Conservation (phyloP, 2,329 filamentous ascomycete genomes). For the Phaeosphaeria sp. region DNA sequence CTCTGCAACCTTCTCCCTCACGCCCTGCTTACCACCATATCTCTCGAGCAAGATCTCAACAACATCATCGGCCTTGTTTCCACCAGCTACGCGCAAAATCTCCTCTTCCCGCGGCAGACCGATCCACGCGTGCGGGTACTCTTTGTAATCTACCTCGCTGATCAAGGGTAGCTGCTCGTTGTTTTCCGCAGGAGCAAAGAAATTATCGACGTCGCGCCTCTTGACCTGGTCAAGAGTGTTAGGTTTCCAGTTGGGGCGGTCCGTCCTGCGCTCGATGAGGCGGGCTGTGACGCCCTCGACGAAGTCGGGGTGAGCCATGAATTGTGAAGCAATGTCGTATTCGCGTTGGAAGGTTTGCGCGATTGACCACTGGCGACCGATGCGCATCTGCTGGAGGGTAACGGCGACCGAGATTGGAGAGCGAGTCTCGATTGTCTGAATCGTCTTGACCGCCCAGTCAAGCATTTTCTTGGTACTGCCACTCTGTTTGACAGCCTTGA, state of each 20-base stretch:
- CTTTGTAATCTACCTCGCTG: constrained; percentile 65
- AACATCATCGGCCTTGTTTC: constrained; percentile 44
- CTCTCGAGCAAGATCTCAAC: constrained; percentile 49
- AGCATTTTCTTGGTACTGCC: constrained; percentile 51
- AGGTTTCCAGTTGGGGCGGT: constrained; percentile 77
- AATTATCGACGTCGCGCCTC: constrained; percentile 65
- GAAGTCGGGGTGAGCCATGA: constrained; percentile 94
- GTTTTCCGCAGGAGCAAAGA: constrained; percentile 61
- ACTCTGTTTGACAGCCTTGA: constrained; percentile 57
- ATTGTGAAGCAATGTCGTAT: constrained; percentile 80
- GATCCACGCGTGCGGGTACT: constrained; percentile 75
- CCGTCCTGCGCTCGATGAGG: constrained; percentile 72
- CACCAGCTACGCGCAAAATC: constrained; percentile 54
- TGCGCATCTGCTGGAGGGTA: constrained; percentile 79
- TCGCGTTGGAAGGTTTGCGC: constrained; percentile 84
- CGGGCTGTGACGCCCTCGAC: constrained; percentile 86
- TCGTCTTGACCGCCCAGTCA: constrained; percentile 80
- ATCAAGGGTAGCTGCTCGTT: constrained; percentile 65
- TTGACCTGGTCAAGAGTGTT: constrained; percentile 72
- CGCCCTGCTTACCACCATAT: constrained; percentile 54
- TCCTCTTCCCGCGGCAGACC: constrained; percentile 76
- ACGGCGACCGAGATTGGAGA: constrained; percentile 90
- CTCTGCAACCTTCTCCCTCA: constrained; percentile 66
- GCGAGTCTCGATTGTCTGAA: constrained; percentile 75
- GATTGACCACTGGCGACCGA: constrained; percentile 79